These are phyloP conservation scores for Saturnispora quitensis DNA, from an alignment of 805 yeast species.

Conservation along the genomic window DNA sequence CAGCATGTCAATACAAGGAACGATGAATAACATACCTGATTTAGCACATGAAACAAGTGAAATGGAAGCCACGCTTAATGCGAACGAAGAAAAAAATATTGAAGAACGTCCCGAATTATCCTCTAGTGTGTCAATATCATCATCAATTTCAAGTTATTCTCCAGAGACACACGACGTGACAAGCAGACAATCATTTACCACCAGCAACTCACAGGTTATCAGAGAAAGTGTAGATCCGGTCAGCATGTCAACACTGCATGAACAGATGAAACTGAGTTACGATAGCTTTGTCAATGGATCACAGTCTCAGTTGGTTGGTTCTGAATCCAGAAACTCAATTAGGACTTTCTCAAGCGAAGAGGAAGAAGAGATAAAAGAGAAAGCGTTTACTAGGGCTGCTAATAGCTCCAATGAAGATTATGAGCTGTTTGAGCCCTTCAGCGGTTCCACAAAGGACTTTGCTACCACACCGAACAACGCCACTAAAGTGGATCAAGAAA, in stretches of 20 bases:
- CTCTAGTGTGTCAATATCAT: conserved; percentile 8
- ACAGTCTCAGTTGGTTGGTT: background rate
- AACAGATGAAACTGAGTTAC: background rate
- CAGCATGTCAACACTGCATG: background rate
- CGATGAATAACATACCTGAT: background rate
- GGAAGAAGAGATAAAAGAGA: background rate
- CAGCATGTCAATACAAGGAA: background rate
- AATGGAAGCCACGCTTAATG: background rate
- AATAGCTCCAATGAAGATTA: conserved; percentile 2
- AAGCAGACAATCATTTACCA: conserved; percentile 2
- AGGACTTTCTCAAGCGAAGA: conserved; percentile 13
- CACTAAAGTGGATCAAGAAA: background rate
- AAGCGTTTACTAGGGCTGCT: background rate
- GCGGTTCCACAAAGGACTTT: conserved; percentile 11
- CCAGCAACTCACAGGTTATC: background rate
- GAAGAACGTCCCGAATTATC: background rate
- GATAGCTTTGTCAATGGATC: background rate
- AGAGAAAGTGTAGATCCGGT: background rate
- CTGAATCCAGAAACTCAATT: conserved; percentile 5
- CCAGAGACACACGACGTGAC: conserved; percentile 10
- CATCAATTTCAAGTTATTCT: conserved; percentile 9
- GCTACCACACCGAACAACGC: conserved; percentile 2
- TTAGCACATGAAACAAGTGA: background rate
- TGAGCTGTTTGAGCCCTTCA: conserved; percentile 11
- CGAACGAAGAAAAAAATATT: background rate